Percentiles rank a stretch among this genome's conserved stretches.
Conservation (phyloP, 306 rosid species). For the Ormosia semicastrata region DNA sequence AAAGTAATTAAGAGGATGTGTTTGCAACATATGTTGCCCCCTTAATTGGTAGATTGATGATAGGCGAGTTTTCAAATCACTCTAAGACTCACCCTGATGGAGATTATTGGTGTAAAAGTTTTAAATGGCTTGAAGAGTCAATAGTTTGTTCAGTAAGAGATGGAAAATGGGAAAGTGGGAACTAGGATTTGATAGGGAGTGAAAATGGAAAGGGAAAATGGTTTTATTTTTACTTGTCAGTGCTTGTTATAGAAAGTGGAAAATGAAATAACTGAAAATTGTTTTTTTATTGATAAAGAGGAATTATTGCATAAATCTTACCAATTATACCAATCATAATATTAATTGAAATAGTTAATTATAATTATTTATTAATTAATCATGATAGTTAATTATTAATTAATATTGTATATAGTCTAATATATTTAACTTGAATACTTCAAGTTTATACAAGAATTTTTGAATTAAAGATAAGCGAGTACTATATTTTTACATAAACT, state of each 20-base stretch:
- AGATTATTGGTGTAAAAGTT: not conserved
- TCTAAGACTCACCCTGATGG: not conserved
- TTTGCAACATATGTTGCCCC: not conserved
- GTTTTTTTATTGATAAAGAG: slow-evolving; percentile 1
- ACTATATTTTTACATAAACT: too few relatives aligned
- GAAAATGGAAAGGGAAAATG: slow-evolving; percentile 13
- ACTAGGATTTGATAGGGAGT: not conserved
- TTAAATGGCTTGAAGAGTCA: not conserved
- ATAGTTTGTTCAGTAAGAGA: not conserved
- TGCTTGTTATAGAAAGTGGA: slow-evolving; percentile 15
- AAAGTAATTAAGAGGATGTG: slow-evolving; percentile 16
- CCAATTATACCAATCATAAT: too few relatives aligned
- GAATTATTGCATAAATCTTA: too few relatives aligned
- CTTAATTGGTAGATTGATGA: not conserved
- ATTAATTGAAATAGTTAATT: too few relatives aligned
- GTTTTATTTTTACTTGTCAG: slow-evolving; percentile 22
- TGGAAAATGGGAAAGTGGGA: not conserved
- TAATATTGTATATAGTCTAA: too few relatives aligned
- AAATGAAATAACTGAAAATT: slow-evolving; percentile 19
- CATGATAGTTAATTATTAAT: too few relatives aligned
- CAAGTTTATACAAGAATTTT: too few relatives aligned
- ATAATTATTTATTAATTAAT: too few relatives aligned
- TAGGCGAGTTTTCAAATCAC: slow-evolving; percentile 2
- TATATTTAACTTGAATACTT: too few relatives aligned
- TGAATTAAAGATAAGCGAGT: too few relatives aligned